phyloP scores from a whole-genome alignment of 768 basidiomycete genomes.

The Gyrodon lividus region DNA sequence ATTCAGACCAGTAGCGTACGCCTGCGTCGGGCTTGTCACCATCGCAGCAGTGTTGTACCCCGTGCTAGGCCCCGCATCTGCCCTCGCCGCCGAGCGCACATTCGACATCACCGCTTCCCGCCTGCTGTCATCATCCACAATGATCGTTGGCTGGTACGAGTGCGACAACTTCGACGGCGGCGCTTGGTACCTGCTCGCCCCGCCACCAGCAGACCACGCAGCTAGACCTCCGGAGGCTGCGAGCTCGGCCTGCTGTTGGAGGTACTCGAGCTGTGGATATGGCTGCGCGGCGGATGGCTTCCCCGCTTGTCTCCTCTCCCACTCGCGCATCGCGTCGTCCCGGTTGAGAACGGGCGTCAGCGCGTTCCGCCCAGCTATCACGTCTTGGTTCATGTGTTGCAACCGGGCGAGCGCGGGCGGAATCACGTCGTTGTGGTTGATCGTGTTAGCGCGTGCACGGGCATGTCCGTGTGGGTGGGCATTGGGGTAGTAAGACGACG shows the following conservation, averaged over 20 bases:
- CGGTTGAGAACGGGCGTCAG: slow-evolving; percentile 92
- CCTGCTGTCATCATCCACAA: slow-evolving; percentile 67
- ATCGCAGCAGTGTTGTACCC: slow-evolving; percentile 49
- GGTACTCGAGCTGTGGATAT: slow-evolving; percentile 86
- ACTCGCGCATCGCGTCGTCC: slow-evolving; percentile 93
- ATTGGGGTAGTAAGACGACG: slow-evolving; percentile 65
- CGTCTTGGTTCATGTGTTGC: slow-evolving; percentile 86
- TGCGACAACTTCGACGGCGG: slow-evolving; percentile 34
- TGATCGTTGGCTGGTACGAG: slow-evolving; percentile 52
- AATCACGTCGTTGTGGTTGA: slow-evolving; percentile 83
- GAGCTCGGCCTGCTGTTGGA: slow-evolving; percentile 92
- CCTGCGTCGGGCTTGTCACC: slow-evolving; percentile 76
- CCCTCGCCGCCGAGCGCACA: slow-evolving; percentile 62
- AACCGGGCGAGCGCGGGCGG: slow-evolving; percentile 90
- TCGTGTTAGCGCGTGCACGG: slow-evolving; percentile 85
- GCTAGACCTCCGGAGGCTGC: slow-evolving; percentile 61
- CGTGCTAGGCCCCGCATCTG: slow-evolving; percentile 39
- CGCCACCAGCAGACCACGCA: slow-evolving; percentile 43
- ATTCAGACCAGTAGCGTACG: slow-evolving; percentile 47
- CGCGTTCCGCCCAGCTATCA: slow-evolving; percentile 69
- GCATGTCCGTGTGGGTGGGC: slow-evolving; percentile 35
- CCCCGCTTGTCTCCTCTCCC: slow-evolving; percentile 87
- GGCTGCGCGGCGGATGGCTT: slow-evolving; percentile 69
- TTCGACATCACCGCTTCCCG: slow-evolving; percentile 82
- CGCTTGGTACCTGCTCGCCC: slow-evolving; percentile 45